Conservation (phyloP, 2,329 filamentous ascomycete species). For the Madurella mycetomatis region DNA sequence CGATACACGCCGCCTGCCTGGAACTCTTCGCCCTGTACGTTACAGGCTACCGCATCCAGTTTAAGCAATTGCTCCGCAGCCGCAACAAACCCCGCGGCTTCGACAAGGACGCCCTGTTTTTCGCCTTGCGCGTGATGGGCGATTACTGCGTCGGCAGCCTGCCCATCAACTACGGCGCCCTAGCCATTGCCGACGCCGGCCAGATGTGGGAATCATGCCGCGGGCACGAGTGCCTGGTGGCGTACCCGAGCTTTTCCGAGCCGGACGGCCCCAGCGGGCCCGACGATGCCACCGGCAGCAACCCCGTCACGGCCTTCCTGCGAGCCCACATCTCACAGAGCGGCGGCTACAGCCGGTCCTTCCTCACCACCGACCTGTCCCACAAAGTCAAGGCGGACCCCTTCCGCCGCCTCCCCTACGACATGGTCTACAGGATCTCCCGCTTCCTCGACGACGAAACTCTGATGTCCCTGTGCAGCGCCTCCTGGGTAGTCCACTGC, state of each 20-base stretch:
- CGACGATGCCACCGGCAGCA: neutral
- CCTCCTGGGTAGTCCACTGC: slow-evolving; percentile 2
- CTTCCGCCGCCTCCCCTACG: neutral
- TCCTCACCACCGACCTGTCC: neutral
- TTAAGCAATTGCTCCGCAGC: neutral
- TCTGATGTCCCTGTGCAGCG: neutral
- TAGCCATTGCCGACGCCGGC: neutral
- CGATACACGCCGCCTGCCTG: slow-evolving; percentile 3
- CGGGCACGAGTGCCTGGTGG: neutral
- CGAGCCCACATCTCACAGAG: neutral
- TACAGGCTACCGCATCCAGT: neutral
- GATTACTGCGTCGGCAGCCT: neutral
- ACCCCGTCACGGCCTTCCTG: neutral
- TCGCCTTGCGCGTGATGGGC: neutral
- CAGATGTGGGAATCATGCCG: neutral
- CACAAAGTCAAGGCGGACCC: neutral
- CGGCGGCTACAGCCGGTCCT: neutral
- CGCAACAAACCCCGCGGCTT: neutral
- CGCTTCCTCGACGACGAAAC: neutral
- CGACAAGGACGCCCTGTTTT: slow-evolving; percentile 2
- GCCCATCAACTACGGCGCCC: neutral
- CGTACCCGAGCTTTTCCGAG: neutral
- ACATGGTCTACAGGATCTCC: neutral
- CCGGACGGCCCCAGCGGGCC: neutral
- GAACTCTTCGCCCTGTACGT: neutral